phyloP scores from a whole-genome alignment of 1,284 basidiomycete species.

The Ganoderma multipileum region DNA sequence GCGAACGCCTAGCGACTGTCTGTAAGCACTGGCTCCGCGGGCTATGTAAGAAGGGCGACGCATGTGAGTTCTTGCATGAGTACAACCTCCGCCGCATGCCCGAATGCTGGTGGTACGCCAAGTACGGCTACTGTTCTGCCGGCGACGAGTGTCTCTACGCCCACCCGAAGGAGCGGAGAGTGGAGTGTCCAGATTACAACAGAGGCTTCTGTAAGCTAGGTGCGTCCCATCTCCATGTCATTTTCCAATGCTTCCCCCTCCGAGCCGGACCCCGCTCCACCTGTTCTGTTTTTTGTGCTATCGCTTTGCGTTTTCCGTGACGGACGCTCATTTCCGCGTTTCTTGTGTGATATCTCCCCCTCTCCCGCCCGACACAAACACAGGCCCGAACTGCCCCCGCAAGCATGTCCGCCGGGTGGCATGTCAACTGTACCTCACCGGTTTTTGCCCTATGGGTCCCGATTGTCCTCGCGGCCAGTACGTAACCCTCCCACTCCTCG shows the following conservation, averaged over 20 bases:
- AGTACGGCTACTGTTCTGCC: conserved; percentile 97
- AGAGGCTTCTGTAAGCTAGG: conserved; percentile 95
- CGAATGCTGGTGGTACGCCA: conserved; percentile 99
- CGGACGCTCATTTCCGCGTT: conserved; percentile 15
- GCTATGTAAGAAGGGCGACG: conserved; percentile 97
- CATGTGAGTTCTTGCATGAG: conserved; percentile 99
- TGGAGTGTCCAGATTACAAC: conserved; percentile 96
- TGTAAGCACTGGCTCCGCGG: conserved; percentile 99
- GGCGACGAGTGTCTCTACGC: conserved; percentile 99
- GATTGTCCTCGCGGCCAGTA: conserved; percentile 94
- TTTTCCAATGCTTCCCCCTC: conserved; percentile 37
- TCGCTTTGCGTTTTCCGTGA: not conserved
- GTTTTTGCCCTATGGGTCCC: conserved; percentile 94
- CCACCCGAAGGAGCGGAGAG: conserved; percentile 93
- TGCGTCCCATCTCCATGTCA: conserved; percentile 37
- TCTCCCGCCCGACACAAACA: conserved; percentile 37
- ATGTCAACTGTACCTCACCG: conserved; percentile 92
- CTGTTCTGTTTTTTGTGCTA: conserved; percentile 10
- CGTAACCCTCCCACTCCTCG: conserved; percentile 43
- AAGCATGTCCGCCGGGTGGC: conserved; percentile 93
- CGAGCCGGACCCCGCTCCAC: not conserved
- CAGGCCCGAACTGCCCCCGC: conserved; percentile 89
- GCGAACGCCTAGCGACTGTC: conserved; percentile 91
- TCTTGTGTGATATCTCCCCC: not conserved
- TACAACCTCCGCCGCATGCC: conserved; percentile 99